Evolutionary conservation across 805 yeast species (phyloP), one percentile per base, ranked within the genome.

Genomic region (Zygoascus biomembranicola): DNA sequence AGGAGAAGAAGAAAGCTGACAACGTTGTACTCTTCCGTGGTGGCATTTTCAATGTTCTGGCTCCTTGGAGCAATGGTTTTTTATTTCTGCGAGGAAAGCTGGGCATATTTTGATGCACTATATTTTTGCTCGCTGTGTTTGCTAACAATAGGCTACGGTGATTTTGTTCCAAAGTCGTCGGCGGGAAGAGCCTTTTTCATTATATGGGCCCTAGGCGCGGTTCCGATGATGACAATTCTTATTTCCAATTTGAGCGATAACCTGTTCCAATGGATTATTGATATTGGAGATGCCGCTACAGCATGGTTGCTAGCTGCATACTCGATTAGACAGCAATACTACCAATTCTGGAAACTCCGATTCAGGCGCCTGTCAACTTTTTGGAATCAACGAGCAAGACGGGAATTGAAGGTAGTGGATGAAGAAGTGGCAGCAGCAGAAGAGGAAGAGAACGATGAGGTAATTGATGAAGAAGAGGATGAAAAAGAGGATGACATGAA

Each of bases 131-230:
- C 85, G 57, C 69, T 86, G 42, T 82, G 92, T 61, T 75, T 90
- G 51, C 69, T 88, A 6, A 87, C 96, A 0, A 85, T 90, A 53
- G 96, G 96, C 0, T 88, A 86, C 67, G 97, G 96, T 32, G 90
- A 84, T 63, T 81, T 73, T 59, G 73, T 80, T 1, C 95, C 96
- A 0, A 53, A 49, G 1, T 68, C 82, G 0, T 69, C 82, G 0
- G 83, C 85, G 5, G 95, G 95, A 0, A 70, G 85, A 43, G 77
- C 84, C 0, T 80, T 88, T 59, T 89, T 89, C 61, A 80, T 87
- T 8, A 68, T 81, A 9, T 90, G 96, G 96, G 85, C 90, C 0
- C 65, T 90, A 19, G 72, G 81, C 6, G 95, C 96, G 0, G 84
- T 90, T 20, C 97, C 97, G 1, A 72, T 88, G 50, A 88, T 89